phyloP scores from a whole-genome alignment of 768 basidiomycete genomes.

The Russula brevipes region DNA sequence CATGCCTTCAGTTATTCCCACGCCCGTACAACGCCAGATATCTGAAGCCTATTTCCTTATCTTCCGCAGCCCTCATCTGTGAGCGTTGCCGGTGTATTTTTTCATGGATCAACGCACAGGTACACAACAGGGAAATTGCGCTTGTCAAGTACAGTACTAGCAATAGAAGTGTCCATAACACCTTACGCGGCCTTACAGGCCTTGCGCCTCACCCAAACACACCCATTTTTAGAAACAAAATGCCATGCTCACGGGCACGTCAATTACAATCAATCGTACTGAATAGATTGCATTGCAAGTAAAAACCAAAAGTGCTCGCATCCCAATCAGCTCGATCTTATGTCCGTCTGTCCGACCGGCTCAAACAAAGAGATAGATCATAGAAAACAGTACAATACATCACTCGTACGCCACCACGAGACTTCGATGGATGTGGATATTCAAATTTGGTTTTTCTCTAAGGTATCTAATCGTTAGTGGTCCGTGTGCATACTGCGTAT shows the following conservation, averaged over 20 bases:
- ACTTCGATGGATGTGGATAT: conserved; percentile 3
- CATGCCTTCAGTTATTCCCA: too few species aligned
- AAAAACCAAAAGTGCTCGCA: not conserved
- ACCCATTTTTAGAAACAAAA: not conserved
- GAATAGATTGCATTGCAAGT: conserved; percentile 19
- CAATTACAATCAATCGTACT: conserved; percentile 21
- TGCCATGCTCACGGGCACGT: not conserved
- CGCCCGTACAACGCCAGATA: too few species aligned
- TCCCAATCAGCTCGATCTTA: not conserved
- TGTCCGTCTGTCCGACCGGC: conserved; percentile 3
- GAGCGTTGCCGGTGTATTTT: too few species aligned
- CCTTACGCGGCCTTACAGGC: too few species aligned
- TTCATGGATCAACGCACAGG: too few species aligned
- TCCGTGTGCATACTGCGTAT: not conserved
- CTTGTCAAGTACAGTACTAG: too few species aligned
- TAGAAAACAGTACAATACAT: conserved; percentile 6
- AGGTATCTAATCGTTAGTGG: conserved; percentile 20
- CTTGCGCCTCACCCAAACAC: too few species aligned
- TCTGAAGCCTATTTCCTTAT: too few species aligned
- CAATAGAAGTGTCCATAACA: too few species aligned
- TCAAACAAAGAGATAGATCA: conserved; percentile 8
- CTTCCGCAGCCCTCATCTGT: too few species aligned
- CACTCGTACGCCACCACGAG: conserved; percentile 9
- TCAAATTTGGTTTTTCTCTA: conserved; percentile 17
- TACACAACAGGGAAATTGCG: too few species aligned